Evolutionary conservation across 176 grass and related monocot genomes (phyloP).

Genomic region (Cymbopogon citratus): DNA sequence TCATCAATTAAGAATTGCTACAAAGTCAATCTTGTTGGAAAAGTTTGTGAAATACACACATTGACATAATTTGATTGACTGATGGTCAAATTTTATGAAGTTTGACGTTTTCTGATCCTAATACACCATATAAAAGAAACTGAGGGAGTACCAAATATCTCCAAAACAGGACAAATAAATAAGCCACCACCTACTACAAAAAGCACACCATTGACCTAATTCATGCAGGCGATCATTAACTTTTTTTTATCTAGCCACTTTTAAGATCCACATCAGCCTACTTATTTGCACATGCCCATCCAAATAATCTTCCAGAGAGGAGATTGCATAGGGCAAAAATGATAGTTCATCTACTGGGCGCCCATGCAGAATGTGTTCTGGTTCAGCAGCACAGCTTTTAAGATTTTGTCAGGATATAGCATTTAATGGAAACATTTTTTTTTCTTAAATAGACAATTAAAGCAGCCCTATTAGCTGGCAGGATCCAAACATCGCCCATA

Average conservation of each 20-base stretch:
- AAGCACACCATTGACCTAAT: background rate
- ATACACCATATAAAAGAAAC: background rate
- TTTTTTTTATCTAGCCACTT: background rate
- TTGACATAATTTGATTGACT: background rate
- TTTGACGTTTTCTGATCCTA: background rate
- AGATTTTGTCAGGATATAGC: background rate
- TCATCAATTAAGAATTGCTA: background rate
- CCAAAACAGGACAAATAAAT: background rate
- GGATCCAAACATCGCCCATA: background rate
- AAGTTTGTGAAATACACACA: background rate
- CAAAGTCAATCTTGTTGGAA: background rate
- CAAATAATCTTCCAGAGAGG: background rate
- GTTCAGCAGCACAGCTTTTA: background rate
- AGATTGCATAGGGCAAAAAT: slow-evolving; percentile 3
- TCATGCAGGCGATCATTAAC: background rate
- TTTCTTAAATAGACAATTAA: background rate
- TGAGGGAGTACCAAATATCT: background rate
- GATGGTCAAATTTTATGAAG: background rate
- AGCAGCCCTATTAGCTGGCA: background rate
- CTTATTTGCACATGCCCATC: background rate
- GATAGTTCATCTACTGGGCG: background rate
- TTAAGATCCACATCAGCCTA: background rate
- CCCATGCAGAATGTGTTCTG: background rate
- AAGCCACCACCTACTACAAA: background rate
- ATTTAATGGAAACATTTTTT: background rate